Conservation (phyloP, 2,329 filamentous ascomycete genomes). For the Claviceps paspali region DNA sequence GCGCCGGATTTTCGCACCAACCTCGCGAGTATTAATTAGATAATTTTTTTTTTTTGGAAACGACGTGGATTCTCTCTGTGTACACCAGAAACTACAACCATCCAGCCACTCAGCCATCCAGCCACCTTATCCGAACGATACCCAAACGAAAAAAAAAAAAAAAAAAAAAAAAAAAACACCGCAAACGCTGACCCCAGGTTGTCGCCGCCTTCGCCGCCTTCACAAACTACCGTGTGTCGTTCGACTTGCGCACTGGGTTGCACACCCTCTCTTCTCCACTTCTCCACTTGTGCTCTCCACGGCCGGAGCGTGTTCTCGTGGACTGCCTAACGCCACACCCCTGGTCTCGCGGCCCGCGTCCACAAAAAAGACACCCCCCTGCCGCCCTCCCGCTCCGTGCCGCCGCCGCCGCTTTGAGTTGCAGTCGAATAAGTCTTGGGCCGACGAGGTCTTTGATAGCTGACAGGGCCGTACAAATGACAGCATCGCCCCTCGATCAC, state of each 20-base stretch:
- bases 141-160: no score
- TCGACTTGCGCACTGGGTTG: not conserved
- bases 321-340: conserved; percentile 5
- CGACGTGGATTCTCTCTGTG: not conserved
- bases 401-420: conserved; percentile 12
- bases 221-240: not conserved
- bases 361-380: no score
- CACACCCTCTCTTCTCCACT: no score
- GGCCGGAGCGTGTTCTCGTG: not conserved
- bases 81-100: no score
- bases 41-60: conserved; percentile 4
- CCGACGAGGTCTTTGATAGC: not conserved
- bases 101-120: conserved; percentile 2
- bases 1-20: not conserved
- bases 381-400: no score
- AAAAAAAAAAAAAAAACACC: no score
- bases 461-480: conserved; percentile 35
- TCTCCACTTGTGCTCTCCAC: no score
- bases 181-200: conserved; percentile 9
- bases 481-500: conserved; percentile 48
- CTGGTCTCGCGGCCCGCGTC: conserved; percentile 6
- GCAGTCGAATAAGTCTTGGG: not conserved
- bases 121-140: no score
- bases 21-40: not conserved
- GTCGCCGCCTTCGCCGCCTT: not conserved